Percentiles rank a stretch among this genome's conserved stretches.
phyloP scores from a whole-genome alignment of 1,284 basidiomycete species.

The Phenoliferia sp. region DNA sequence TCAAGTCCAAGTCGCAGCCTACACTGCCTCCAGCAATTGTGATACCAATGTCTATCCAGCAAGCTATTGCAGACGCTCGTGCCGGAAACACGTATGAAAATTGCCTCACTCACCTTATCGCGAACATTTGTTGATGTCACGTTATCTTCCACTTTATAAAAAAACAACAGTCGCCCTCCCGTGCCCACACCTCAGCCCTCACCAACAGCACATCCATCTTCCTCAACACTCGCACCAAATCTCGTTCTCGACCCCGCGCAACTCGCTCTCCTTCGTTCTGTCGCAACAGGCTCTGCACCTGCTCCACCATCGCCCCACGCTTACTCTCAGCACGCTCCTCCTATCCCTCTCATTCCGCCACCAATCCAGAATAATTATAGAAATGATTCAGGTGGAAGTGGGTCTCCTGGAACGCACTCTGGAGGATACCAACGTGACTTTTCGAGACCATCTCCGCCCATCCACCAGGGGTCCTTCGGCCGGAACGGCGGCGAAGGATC shows the following conservation, averaged over 20 bases:
- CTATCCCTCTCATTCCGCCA: background rate
- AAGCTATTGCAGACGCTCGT: conserved; percentile 18
- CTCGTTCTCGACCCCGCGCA: conserved; percentile 54
- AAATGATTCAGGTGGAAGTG: background rate
- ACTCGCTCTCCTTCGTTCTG: conserved; percentile 64
- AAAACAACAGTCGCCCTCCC: background rate
- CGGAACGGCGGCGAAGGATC: background rate
- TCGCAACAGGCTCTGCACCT: conserved; percentile 48
- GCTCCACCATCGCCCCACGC: background rate
- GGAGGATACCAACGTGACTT: background rate
- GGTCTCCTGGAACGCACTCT: background rate
- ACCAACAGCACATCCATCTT: conserved; percentile 42
- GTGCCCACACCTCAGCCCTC: conserved; percentile 46
- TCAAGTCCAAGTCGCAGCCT: background rate
- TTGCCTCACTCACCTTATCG: background rate
- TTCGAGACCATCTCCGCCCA: background rate
- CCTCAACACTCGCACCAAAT: conserved; percentile 38
- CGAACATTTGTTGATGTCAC: background rate
- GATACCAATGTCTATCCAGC: conserved; percentile 12
- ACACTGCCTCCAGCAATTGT: background rate
- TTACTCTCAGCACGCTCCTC: background rate
- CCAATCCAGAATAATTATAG: background rate
- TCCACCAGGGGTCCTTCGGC: background rate
- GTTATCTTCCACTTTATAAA: conserved; percentile 40
- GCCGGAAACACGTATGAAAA: conserved; percentile 6